Evolutionary conservation across 176 grass and related monocot species (phyloP).

Genomic region (Phoenix dactylifera): DNA sequence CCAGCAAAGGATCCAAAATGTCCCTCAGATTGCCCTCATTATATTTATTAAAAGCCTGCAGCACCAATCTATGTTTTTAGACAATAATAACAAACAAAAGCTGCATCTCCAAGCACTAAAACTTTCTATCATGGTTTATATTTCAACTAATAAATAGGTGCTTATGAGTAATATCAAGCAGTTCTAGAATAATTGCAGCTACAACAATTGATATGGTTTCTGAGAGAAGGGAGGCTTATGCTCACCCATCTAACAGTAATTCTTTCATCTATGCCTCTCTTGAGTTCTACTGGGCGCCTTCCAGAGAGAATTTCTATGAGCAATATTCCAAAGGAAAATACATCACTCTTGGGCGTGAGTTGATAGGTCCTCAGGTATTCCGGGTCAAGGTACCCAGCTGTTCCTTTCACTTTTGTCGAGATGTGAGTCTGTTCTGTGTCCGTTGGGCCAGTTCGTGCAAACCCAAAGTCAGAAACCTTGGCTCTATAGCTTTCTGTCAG

Average conservation of each 20-base stretch:
- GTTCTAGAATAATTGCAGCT: too few relatives aligned
- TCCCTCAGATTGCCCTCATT: slow-evolving; percentile 31
- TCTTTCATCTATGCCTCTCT: slow-evolving; percentile 55
- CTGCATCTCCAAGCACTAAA: too few relatives aligned
- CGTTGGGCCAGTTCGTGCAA: slow-evolving; percentile 74
- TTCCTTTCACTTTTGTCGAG: slow-evolving; percentile 98
- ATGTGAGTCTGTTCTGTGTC: slow-evolving; percentile 95
- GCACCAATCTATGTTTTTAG: background rate
- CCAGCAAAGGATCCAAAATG: slow-evolving; percentile 68
- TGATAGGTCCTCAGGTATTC: slow-evolving; percentile 97
- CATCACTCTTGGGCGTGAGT: slow-evolving; percentile 93
- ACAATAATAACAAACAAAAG: too few relatives aligned
- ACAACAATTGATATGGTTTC: too few relatives aligned
- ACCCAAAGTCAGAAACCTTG: slow-evolving; percentile 92
- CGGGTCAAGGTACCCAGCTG: slow-evolving; percentile 91
- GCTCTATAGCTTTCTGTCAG: slow-evolving; percentile 82
- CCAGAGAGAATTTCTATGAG: slow-evolving; percentile 90
- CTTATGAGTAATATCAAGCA: too few relatives aligned
- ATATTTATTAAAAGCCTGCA: slow-evolving; percentile 63
- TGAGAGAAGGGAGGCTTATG: background rate
- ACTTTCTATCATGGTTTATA: too few relatives aligned
- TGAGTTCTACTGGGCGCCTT: slow-evolving; percentile 77
- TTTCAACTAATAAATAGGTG: too few relatives aligned
- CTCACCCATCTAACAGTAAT: slow-evolving; percentile 98
- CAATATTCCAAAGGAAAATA: slow-evolving; percentile 95